These are phyloP conservation scores for Scedosporium dehoogii DNA, from an alignment of 2,329 filamentous ascomycete genomes.

Conservation along the genomic window DNA sequence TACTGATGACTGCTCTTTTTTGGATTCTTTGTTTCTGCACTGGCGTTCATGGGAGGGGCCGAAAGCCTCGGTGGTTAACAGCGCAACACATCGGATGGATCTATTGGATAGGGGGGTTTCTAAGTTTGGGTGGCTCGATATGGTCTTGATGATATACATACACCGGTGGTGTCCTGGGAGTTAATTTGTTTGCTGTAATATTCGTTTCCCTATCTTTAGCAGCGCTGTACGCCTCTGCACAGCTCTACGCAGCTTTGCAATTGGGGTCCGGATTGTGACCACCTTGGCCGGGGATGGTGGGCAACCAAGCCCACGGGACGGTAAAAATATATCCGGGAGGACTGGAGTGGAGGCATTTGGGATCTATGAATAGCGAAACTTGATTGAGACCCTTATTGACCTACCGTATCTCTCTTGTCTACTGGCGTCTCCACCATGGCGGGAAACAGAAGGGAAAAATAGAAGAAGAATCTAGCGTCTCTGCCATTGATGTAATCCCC, in stretches of 20 bases:
- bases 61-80: not conserved
- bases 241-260: too few relatives aligned
- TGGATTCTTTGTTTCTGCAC: not conserved
- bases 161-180: slow-evolving; percentile 5
- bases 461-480: too few relatives aligned
- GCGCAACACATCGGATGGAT: not conserved
- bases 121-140: not conserved
- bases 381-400: not conserved
- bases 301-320: not conserved
- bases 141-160: slow-evolving; percentile 4
- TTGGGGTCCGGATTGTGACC: too few relatives aligned
- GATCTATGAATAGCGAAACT: not conserved
- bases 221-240: not conserved
- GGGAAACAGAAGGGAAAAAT: too few relatives aligned
- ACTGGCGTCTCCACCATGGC: too few relatives aligned
- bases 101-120: not conserved
- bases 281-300: not conserved
- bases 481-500: too few relatives aligned
- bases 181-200: slow-evolving; percentile 1
- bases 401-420: not conserved
- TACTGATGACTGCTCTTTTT: not conserved
- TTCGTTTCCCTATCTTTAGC: not conserved
- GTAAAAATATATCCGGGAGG: not conserved
- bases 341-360: not conserved
- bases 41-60: not conserved